Evolutionary conservation across 805 yeast genomes (phyloP), one percentile per base, ranked within the genome.

Genomic region (Zygotorulaspora florentina): DNA sequence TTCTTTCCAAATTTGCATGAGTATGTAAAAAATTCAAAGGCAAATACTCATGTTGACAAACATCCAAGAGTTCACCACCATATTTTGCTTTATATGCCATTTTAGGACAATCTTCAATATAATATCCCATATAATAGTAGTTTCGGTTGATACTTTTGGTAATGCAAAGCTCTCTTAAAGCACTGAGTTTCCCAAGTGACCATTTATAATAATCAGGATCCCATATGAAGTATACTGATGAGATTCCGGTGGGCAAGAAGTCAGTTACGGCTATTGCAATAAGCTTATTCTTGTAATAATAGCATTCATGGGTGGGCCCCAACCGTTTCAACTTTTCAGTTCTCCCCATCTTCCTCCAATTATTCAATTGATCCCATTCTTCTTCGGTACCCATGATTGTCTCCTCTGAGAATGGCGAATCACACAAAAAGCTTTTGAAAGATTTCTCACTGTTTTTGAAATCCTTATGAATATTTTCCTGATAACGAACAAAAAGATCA

Each of bases 191-290:
- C 0, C 97, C 97, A 26, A 89, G 62, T 0, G 87, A 83, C 53
- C 81, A 67, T 42, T 77, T 72, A 3, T 82, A 80, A 58, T 73
- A 83, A 43, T 81, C 90, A 0, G 95, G 93, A 59, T 88, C 90
- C 86, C 93, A 87, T 10, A 89, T 79, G 60, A 90, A 85, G 61
- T 90, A 89, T 1, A 90, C 90, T 0, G 95, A 81, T 0, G 96
- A 87, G 0, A 90, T 62, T 0, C 87, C 84, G 20, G 77, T 64
- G 0, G 96, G 95, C 28, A 90, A 63, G 16, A 89, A 67, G 63
- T 89, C 97, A 26, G 85, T 58, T 1, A 89, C 87, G 0, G 86
- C 86, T 29, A 89, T 66, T 0, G 91, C 96, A 34, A 86, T 77
- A 16, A 89, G 68, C 50, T 74, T 71, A 3, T 65, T 79, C 38